Evolutionary conservation across 2,329 filamentous ascomycete genomes (phyloP).

Genomic region (Grosmannia huntii): DNA sequence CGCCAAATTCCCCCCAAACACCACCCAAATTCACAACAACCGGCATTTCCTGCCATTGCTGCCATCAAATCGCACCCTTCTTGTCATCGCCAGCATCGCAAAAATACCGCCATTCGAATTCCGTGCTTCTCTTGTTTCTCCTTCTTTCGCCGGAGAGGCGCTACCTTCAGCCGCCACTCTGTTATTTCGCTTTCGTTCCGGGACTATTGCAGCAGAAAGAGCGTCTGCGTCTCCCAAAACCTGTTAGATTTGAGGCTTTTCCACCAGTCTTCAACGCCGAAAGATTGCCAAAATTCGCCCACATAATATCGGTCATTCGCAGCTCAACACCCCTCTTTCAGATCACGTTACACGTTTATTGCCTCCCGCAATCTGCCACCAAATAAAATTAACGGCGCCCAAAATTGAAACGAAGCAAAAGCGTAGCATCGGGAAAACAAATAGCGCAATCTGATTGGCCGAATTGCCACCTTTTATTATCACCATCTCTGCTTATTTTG

Average conservation of each 20-base stretch:
- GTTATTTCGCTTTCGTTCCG: background rate
- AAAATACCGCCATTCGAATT: slow-evolving; percentile 24
- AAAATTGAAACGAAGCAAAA: slow-evolving; percentile 1
- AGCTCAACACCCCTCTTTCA: background rate
- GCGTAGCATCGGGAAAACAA: background rate
- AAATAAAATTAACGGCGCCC: background rate
- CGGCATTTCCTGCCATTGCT: slow-evolving; percentile 22
- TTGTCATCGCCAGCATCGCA: slow-evolving; percentile 17
- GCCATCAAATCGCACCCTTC: slow-evolving; percentile 24
- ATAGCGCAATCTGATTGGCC: slow-evolving; percentile 1
- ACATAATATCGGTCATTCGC: background rate
- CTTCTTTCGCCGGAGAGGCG: slow-evolving; percentile 14
- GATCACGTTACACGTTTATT: background rate
- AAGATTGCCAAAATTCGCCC: background rate
- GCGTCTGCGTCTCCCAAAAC: background rate
- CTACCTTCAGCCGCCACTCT: slow-evolving; percentile 12
- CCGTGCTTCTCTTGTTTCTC: slow-evolving; percentile 17
- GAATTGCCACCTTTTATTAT: background rate
- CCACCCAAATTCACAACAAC: slow-evolving; percentile 9
- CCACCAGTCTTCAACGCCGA: background rate
- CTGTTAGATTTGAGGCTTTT: slow-evolving; percentile 7
- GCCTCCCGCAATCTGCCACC: background rate
- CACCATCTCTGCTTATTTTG: background rate
- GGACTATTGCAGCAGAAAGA: background rate
- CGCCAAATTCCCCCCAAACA: slow-evolving; percentile 15